Evolutionary conservation across 257 asterid genomes (phyloP), one percentile per base, ranked within the genome.

Genomic region (Paulownia fortunei): DNA sequence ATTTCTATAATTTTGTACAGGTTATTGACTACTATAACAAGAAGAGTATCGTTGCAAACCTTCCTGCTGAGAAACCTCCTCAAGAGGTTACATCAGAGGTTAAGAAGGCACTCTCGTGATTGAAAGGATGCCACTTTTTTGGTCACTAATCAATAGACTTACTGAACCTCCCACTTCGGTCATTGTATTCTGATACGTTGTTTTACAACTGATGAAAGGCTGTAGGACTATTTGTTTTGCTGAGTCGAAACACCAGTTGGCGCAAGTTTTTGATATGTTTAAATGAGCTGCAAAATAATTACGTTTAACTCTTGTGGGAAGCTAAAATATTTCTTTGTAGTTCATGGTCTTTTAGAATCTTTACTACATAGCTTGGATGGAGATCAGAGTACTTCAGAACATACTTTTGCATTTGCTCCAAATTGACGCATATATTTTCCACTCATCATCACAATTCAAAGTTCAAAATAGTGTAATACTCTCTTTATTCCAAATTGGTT

Each of bases 11-110:
- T n/a, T 34, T n/a, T 65, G 19, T 79, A 61, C 91, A 93, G 97
- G 96, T 91, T 8, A 83, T 89, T 46, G 90, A 85, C 52, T 89
- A 91, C 80, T 91, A 91, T 64, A 81, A 69, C 27, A 88, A 73
- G 76, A 91, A 87, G 84, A 92, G 94, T 41, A 46, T 82, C 8
- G 89, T 87, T 73, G 92, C 90, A 1, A 86, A 85, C 83, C 94
- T 92, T 66, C 92, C 88, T 1, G 96, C 96, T 10, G 97, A 92
- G 78, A 92, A 88, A 83, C 84, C 88, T 30, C 96, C 92, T 10
- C 87, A 86, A 65, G 91, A 84, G 69, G 97, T 92, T 52, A 84
- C 92, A 0, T 47, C 76, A 49, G 97, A 91, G 86, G 92, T 92
- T 62, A 82, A 81, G 85, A 89, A 87, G 85, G 87, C 77, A 27